phyloP scores from a whole-genome alignment of 2,329 filamentous ascomycete genomes.

The Fusarium equiseti region DNA sequence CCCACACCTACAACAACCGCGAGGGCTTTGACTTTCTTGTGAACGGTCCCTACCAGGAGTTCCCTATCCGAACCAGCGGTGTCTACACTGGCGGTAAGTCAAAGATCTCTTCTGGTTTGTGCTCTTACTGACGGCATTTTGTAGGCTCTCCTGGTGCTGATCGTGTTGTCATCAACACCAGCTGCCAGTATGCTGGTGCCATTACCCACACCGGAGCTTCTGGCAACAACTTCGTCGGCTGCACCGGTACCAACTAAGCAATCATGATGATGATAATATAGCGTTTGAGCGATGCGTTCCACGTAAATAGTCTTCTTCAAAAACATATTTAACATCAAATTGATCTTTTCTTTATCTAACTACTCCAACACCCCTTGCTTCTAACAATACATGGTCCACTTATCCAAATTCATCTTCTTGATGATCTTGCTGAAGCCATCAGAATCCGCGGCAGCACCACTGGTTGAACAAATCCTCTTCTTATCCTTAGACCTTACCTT shows the following conservation, averaged over 20 bases:
- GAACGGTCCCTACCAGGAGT: conserved; percentile 55
- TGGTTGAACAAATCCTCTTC: conserved; percentile 56
- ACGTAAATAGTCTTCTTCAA: conserved; percentile 4
- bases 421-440: conserved; percentile 72
- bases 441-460: conserved; percentile 52
- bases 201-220: conserved; percentile 79
- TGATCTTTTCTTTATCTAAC: too few relatives aligned
- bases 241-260: conserved; percentile 51
- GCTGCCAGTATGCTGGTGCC: conserved; percentile 68
- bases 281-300: neutral
- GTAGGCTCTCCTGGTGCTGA: conserved; percentile 69
- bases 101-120: too few relatives aligned
- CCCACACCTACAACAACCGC: conserved; percentile 56
- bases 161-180: conserved; percentile 72
- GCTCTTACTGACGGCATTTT: neutral
- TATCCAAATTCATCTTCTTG: conserved; percentile 72
- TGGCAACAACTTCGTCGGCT: conserved; percentile 77
- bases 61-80: conserved; percentile 52
- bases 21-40: conserved; percentile 54
- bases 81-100: conserved; percentile 54
- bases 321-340: neutral
- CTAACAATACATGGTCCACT: conserved; percentile 60
- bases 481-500: conserved; percentile 51
- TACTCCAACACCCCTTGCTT: too few relatives aligned
- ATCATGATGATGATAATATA: accelerated